Percentiles rank a stretch among this genome's conserved stretches.
phyloP scores from a whole-genome alignment of 2,329 filamentous ascomycete species.

The Bertia moriformis region DNA sequence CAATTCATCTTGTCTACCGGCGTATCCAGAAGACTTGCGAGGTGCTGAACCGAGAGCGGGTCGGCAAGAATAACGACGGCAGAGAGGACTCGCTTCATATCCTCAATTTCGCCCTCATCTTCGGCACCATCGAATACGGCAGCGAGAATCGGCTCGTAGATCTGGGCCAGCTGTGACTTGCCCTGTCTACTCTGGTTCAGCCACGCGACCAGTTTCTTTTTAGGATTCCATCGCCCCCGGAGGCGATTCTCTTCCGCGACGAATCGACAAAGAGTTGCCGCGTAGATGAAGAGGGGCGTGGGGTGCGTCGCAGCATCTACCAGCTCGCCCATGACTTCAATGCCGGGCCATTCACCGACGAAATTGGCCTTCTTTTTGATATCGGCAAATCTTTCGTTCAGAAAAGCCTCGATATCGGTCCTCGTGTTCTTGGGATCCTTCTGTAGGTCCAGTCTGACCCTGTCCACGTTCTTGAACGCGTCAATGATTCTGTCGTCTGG shows the following conservation, averaged over 20 bases:
- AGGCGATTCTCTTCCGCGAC: neutral
- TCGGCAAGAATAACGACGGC: conserved; percentile 1
- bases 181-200: conserved; percentile 2
- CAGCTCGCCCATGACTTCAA: neutral
- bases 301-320: neutral
- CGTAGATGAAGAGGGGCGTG: neutral
- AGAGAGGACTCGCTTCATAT: conserved; percentile 1
- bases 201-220: neutral
- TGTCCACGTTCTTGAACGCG: neutral
- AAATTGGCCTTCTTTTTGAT: too few species aligned
- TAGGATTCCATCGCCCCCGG: too few species aligned
- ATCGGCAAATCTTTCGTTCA: neutral
- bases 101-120: neutral
- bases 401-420: neutral
- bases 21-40: neutral
- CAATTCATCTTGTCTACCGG: neutral
- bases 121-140: conserved; percentile 2
- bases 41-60: neutral
- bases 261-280: neutral
- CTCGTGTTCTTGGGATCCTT: neutral
- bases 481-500: too few species aligned
- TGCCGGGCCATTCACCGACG: neutral
- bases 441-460: neutral
- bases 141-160: conserved; percentile 3
- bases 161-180: conserved; percentile 3